Conservation (phyloP, 1,284 basidiomycete genomes). For the Meripilus lineatus region DNA sequence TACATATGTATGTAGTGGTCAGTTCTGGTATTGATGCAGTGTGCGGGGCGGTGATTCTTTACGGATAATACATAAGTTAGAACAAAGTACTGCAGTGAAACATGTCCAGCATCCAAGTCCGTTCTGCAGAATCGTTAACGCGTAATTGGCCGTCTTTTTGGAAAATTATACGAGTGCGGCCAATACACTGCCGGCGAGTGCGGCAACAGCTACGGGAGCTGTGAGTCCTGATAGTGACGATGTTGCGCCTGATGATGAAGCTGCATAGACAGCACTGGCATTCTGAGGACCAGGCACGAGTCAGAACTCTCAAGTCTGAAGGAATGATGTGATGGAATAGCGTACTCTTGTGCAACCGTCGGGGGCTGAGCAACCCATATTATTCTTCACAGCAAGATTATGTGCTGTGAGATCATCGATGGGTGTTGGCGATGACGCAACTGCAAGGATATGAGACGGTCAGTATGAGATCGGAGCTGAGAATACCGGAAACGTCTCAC, state of each 20-base stretch:
- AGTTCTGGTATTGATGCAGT: too few species aligned
- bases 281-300: not conserved
- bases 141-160: not conserved
- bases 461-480: not conserved
- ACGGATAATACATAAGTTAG: not conserved
- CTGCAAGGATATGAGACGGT: not conserved
- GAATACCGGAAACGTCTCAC: not conserved
- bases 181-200: not conserved
- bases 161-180: not conserved
- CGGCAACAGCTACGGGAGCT: not conserved
- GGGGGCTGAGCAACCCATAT: slow-evolving; percentile 2
- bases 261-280: not conserved
- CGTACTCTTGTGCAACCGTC: slow-evolving; percentile 6
- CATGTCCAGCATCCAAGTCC: not conserved
- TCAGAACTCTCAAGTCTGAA: not conserved
- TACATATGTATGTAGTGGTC: too few species aligned
- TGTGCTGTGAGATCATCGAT: slow-evolving; percentile 3
- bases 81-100: not conserved
- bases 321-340: not conserved
- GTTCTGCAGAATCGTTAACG: not conserved
- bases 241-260: not conserved
- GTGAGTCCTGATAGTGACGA: not conserved
- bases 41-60: too few species aligned
- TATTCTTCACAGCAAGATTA: slow-evolving; percentile 5
- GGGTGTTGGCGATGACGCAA: not conserved